Percentiles rank a stretch among this genome's conserved stretches.
Evolutionary conservation across 106 monocot species (phyloP).

Genomic region (Agapanthus africanus): DNA sequence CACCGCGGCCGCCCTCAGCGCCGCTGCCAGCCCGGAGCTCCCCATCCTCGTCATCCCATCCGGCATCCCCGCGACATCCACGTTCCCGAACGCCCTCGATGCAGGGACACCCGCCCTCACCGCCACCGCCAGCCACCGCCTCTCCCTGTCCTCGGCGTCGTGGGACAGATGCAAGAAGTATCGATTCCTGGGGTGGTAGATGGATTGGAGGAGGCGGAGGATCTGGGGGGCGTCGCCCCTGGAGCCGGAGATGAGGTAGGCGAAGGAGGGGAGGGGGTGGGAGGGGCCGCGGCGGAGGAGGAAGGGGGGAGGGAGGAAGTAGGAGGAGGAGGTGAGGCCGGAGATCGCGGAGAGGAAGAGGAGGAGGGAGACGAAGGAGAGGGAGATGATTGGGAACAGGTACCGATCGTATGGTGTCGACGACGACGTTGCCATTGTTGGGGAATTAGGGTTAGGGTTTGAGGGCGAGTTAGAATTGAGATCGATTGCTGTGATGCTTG

Average conservation of each 20-base stretch:
- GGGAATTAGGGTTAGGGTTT: no score
- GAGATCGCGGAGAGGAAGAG: conserved; percentile 14
- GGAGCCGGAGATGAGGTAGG: conserved; percentile 48
- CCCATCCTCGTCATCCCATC: conserved; percentile 44
- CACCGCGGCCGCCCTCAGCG: conserved; percentile 46
- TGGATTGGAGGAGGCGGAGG: conserved; percentile 36
- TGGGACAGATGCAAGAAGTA: conserved; percentile 41
- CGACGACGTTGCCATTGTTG: neutral
- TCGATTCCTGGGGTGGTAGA: conserved; percentile 61
- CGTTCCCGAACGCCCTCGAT: conserved; percentile 38
- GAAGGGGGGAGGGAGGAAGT: conserved; percentile 11
- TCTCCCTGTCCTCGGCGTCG: conserved; percentile 36
- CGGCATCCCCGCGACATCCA: conserved; percentile 40
- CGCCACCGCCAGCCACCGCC: conserved; percentile 15
- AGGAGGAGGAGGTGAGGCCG: conserved; percentile 30
- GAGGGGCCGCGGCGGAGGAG: conserved; percentile 9
- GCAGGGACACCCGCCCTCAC: conserved; percentile 19
- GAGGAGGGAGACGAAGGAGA: conserved; percentile 16
- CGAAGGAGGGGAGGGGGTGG: conserved; percentile 29
- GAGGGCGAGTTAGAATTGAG: no score
- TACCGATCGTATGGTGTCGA: no score
- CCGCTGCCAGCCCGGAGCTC: conserved; percentile 35
- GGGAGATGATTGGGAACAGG: conserved; percentile 31
- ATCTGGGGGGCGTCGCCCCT: conserved; percentile 26
- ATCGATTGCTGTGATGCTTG: no score